Evolutionary conservation across 345 rosid species (phyloP), one percentile per base, ranked within the genome.

Genomic region (Cardamine resedifolia): DNA sequence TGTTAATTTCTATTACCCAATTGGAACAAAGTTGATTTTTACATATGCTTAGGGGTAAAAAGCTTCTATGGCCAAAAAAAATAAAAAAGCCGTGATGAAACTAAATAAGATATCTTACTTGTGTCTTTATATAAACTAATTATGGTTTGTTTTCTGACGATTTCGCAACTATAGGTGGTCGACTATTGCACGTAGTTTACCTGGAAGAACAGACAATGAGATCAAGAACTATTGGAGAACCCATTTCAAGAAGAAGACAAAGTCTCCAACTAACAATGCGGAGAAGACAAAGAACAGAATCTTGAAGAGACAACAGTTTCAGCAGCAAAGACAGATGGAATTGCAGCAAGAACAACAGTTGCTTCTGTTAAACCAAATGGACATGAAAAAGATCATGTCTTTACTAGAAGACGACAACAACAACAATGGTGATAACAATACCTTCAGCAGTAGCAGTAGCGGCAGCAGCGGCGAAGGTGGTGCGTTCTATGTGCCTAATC

Each of bases 201-300:
- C 98, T 0, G 98, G 98, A 61, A 84, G 96, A 78, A 92, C 98
- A 19, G 98, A 92, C 68, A 92, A 92, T 47, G 98, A 90, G 57
- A 92, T 92, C 66, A 92, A 92, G 81, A 92, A 92, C 63, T 92
- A 92, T 53, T 92, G 98, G 98, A 64, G 98, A 77, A 92, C 98
- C 64, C 98, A 90, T 81, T 92, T 92, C 84, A 92, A 92, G 87
- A 90, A 85, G 66, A 86, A 85, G 85, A 65, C 82, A 58, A 90
- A 90, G 61, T 58, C 81, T 36, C 78, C 87, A 66, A 73, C 80
- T 4, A 85, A 78, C 9, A 79, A 60, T 71, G 81, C 84, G 0
- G 86, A 81, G 3, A 85, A 84, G 81, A 83, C 86, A 0, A 84
- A 81, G 59, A 81, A 83, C 39, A 79, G 90, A 10, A 64, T 88